phyloP scores from a whole-genome alignment of 2,329 filamentous ascomycete genomes.

The Fusarium concolor region DNA sequence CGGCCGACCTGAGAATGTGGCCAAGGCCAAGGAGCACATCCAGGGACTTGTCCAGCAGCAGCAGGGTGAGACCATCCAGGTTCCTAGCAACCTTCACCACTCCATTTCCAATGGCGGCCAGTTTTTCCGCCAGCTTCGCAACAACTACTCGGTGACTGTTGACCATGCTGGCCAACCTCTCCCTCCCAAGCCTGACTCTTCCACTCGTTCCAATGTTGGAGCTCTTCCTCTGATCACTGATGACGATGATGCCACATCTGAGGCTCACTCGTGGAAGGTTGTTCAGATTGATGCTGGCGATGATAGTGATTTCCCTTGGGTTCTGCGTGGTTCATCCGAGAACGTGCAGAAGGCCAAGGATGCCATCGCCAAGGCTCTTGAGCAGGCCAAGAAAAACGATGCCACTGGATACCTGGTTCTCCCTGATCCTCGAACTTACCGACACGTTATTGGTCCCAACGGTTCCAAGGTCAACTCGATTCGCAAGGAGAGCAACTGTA shows the following conservation, averaged over 20 bases:
- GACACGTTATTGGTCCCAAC: constrained; percentile 88
- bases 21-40: constrained; percentile 89
- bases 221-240: constrained; percentile 93
- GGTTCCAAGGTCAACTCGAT: constrained; percentile 94
- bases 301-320: constrained; percentile 86
- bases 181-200: constrained; percentile 74
- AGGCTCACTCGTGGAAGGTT: constrained; percentile 85
- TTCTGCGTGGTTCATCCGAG: constrained; percentile 82
- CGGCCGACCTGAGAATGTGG: constrained; percentile 81
- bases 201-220: constrained; percentile 67
- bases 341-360: constrained; percentile 85
- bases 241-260: constrained; percentile 72
- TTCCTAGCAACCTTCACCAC: constrained; percentile 87
- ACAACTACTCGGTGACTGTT: constrained; percentile 87
- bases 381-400: constrained; percentile 75
- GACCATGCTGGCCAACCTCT: constrained; percentile 87
- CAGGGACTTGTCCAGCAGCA: constrained; percentile 82
- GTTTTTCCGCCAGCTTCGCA: constrained; percentile 91
- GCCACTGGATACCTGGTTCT: constrained; percentile 89
- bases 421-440: constrained; percentile 88
- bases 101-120: constrained; percentile 87
- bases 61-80: constrained; percentile 85
- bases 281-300: constrained; percentile 72
- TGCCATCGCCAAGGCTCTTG: constrained; percentile 77
- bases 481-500: constrained; percentile 90